A percentile compares a stretch with the other conserved stretches of the same genome.
phyloP scores from a whole-genome alignment of 306 rosid species.

The Arachis hypogaea region DNA sequence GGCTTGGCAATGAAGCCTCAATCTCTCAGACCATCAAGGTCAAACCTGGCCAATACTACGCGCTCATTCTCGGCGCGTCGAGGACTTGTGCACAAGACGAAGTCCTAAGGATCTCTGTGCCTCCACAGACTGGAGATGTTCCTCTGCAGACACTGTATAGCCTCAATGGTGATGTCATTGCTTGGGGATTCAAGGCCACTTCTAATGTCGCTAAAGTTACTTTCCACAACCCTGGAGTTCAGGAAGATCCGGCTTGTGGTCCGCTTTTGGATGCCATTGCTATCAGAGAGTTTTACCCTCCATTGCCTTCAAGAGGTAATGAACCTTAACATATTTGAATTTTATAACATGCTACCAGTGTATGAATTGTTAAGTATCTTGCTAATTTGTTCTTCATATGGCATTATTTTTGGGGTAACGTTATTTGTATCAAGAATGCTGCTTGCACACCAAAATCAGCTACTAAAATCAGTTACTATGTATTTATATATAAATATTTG shows the following conservation, averaged over 20 bases:
- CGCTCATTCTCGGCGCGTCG: conserved; percentile 87
- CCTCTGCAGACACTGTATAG: conserved; percentile 86
- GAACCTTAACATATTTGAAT: conserved; percentile 8
- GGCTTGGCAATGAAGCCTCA: conserved; percentile 92
- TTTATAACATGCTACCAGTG: not conserved
- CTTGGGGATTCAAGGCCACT: conserved; percentile 71
- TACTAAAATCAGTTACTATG: no score
- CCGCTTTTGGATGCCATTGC: conserved; percentile 95
- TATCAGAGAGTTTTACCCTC: conserved; percentile 76
- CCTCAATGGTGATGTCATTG: conserved; percentile 83
- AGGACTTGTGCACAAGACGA: conserved; percentile 98
- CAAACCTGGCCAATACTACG: conserved; percentile 65
- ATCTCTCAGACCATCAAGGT: conserved; percentile 79
- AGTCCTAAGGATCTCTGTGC: conserved; percentile 74
- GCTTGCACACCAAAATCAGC: no score
- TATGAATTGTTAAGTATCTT: not conserved
- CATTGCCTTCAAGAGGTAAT: conserved; percentile 74
- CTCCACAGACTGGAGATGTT: conserved; percentile 78
- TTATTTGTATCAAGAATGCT: no score
- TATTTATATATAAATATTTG: no score
- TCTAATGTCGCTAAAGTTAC: conserved; percentile 56
- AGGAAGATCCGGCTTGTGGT: conserved; percentile 91
- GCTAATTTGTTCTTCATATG: no score
- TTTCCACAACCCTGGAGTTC: conserved; percentile 91
- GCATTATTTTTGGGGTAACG: no score